Evolutionary conservation across 2,329 filamentous ascomycete species (phyloP).

Genomic region (Plectosphaerella sp.): DNA sequence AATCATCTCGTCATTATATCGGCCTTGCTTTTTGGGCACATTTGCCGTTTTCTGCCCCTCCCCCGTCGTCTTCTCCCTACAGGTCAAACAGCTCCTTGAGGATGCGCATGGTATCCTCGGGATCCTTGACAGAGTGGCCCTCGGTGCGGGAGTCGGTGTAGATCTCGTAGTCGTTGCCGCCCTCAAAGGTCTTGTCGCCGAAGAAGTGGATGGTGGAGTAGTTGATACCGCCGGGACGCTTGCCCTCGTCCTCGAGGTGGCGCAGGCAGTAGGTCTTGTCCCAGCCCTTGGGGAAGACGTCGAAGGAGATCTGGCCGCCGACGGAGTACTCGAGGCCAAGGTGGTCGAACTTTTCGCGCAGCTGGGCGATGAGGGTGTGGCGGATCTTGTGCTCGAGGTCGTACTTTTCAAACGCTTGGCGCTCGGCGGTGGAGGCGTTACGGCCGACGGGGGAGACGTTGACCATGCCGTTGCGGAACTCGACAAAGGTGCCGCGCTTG

Average conservation of each 20-base stretch:
- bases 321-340: conserved; percentile 90
- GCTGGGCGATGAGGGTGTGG: conserved; percentile 66
- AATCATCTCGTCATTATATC: background rate
- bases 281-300: conserved; percentile 95
- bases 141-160: conserved; percentile 76
- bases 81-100: conserved; percentile 78
- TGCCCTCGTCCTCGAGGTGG: conserved; percentile 78
- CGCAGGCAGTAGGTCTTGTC: conserved; percentile 97
- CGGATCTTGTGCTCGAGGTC: conserved; percentile 76
- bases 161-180: conserved; percentile 96
- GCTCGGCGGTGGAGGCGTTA: conserved; percentile 77
- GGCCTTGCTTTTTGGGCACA: no score
- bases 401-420: conserved; percentile 76
- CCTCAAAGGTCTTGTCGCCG: conserved; percentile 87
- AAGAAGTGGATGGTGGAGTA: conserved; percentile 97
- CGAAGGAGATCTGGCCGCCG: conserved; percentile 96
- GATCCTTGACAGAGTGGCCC: conserved; percentile 77
- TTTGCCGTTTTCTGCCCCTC: background rate
- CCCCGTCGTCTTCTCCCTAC: conserved; percentile 24
- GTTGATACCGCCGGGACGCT: conserved; percentile 62
- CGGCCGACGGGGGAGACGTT: conserved; percentile 81
- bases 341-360: conserved; percentile 79
- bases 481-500: conserved; percentile 80
- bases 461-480: conserved; percentile 90
- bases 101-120: conserved; percentile 76